Conservation (phyloP, 1,284 basidiomycete species). For the Ceratobasidium sp. region DNA sequence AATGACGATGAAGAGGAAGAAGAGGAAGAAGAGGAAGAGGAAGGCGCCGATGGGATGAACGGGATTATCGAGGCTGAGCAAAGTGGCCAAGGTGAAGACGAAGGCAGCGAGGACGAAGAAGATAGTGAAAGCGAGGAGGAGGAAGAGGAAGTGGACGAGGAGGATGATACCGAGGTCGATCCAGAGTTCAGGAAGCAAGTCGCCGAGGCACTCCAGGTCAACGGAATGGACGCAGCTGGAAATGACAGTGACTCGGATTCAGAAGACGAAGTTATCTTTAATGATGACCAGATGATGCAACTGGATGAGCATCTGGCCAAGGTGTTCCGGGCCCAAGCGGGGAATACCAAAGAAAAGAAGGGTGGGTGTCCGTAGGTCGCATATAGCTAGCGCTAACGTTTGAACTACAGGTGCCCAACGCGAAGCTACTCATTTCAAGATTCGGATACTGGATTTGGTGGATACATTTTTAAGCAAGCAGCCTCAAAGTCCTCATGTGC, state of each 20-base stretch:
- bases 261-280: conserved; percentile 77
- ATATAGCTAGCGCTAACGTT: conserved; percentile 38
- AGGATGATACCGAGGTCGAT: conserved; percentile 59
- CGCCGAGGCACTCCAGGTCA: conserved; percentile 76
- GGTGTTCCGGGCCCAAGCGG: conserved; percentile 77
- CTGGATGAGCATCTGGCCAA: conserved; percentile 92
- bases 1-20: conserved; percentile 57
- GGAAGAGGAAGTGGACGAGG: conserved; percentile 50
- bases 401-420: conserved; percentile 67
- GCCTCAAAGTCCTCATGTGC: conserved; percentile 66
- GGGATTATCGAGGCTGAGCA: conserved; percentile 42
- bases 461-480: conserved; percentile 84
- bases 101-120: conserved; percentile 56
- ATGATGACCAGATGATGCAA: conserved; percentile 98
- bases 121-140: conserved; percentile 59
- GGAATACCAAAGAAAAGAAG: conserved; percentile 67
- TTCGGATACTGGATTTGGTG: conserved; percentile 89
- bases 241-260: conserved; percentile 48
- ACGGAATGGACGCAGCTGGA: conserved; percentile 66
- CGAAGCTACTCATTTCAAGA: conserved; percentile 93
- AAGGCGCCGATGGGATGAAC: conserved; percentile 43
- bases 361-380: conserved; percentile 52
- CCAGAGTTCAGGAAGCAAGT: conserved; percentile 78
- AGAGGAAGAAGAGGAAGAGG: conserved; percentile 54
- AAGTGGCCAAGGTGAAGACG: conserved; percentile 47